phyloP scores from a whole-genome alignment of 257 asterid genomes.

The Solanum pennellii region DNA sequence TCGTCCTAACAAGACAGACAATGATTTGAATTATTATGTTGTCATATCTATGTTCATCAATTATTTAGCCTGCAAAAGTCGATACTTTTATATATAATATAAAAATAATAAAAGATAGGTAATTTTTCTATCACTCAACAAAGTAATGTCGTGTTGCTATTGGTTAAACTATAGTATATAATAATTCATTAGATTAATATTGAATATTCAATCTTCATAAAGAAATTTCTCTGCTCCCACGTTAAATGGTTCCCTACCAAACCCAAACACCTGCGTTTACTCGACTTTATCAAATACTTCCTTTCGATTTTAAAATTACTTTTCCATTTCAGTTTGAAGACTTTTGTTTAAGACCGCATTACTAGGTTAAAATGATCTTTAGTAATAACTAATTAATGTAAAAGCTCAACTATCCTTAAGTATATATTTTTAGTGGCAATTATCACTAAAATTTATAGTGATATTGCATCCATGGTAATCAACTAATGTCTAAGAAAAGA shows the following conservation, averaged over 20 bases:
- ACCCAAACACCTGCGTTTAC: background rate
- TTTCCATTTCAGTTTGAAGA: background rate
- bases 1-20: background rate
- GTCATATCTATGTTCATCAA: background rate
- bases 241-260: background rate
- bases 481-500: too few relatives aligned
- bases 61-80: background rate
- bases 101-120: background rate
- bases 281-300: background rate
- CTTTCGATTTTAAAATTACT: background rate
- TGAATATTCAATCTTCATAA: background rate
- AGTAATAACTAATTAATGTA: too few relatives aligned
- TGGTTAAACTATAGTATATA: background rate
- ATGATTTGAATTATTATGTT: background rate
- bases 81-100: background rate
- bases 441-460: too few relatives aligned
- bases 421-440: too few relatives aligned
- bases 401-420: rapidly evolving
- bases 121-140: background rate
- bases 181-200: background rate
- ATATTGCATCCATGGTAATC: too few relatives aligned
- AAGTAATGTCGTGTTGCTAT: background rate
- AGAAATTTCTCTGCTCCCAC: background rate
- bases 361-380: too few relatives aligned
- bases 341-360: background rate